These are phyloP conservation scores for Kurtzmaniella fragi DNA, from an alignment of 805 yeast species.

Conservation along the genomic window DNA sequence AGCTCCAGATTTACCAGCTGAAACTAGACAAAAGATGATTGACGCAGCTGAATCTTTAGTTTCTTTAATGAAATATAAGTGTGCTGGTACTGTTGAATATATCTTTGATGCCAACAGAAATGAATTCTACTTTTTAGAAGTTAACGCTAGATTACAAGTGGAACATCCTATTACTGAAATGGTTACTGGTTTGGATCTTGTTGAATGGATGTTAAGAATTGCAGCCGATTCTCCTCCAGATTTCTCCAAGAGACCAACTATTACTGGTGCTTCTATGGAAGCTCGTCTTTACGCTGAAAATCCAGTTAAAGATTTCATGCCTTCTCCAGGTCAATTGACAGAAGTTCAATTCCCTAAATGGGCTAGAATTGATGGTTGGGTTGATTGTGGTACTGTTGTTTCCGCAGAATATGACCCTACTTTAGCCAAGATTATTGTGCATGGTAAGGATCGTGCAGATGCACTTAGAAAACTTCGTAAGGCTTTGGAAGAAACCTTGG, in stretches of 20 bases:
- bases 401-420: conserved; percentile 97
- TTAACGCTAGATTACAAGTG: conserved; percentile 93
- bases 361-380: conserved; percentile 97
- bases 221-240: conserved; percentile 90
- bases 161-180: conserved; percentile 97
- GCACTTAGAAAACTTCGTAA: conserved; percentile 71
- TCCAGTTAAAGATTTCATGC: conserved; percentile 91
- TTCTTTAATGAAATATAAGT: conserved; percentile 78
- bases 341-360: conserved; percentile 81
- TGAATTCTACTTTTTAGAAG: conserved; percentile 92
- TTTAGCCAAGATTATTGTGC: conserved; percentile 91
- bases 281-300: conserved; percentile 96
- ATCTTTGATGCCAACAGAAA: conserved; percentile 84
- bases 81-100: conserved; percentile 97
- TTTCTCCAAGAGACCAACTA: conserved; percentile 52
- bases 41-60: conserved; percentile 82
- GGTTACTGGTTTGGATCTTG: conserved; percentile 92
- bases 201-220: conserved; percentile 93
- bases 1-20: conserved; percentile 86
- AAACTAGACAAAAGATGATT: conserved; percentile 71
- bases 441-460: conserved; percentile 83
- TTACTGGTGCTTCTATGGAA: conserved; percentile 91
- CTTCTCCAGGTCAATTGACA: conserved; percentile 92
- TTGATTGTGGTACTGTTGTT: conserved; percentile 75
- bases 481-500: conserved; percentile 82